phyloP scores from a whole-genome alignment of 371 early-diverging fungal species.

The Batkoa obscura region DNA sequence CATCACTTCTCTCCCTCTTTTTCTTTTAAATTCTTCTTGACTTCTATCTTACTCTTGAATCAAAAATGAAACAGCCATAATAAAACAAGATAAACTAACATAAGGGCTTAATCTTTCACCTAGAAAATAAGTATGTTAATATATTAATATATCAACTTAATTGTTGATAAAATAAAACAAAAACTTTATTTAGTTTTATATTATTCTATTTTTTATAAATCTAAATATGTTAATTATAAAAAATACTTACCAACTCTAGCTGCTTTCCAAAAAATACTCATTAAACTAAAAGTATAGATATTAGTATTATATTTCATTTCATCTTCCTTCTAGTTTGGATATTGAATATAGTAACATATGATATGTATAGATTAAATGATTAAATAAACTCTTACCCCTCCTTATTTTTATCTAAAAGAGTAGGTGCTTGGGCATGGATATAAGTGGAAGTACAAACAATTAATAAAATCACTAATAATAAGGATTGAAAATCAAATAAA shows the following conservation, averaged over 20 bases:
- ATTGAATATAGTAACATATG: too few relatives aligned
- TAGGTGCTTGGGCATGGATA: conserved; percentile 49
- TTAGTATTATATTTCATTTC: not conserved
- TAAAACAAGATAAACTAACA: conserved; percentile 46
- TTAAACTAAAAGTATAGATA: conserved; percentile 15
- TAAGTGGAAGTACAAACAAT: conserved; percentile 63
- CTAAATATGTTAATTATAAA: not conserved
- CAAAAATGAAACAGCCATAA: conserved; percentile 31
- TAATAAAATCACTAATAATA: conserved; percentile 49
- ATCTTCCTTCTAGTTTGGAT: too few relatives aligned
- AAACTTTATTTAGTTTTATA: too few relatives aligned
- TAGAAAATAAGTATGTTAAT: not conserved
- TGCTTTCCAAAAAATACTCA: conserved; percentile 64
- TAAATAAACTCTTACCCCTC: conserved; percentile 20
- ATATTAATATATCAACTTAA: not conserved
- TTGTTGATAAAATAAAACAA: not conserved
- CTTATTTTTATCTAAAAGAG: conserved; percentile 43
- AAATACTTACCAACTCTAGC: conserved; percentile 33
- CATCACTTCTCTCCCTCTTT: too few relatives aligned
- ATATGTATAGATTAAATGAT: too few relatives aligned
- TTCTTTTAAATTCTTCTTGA: too few relatives aligned
- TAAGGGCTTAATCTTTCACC: conserved; percentile 60
- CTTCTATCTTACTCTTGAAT: not conserved
- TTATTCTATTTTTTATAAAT: not conserved
- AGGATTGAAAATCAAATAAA: conserved; percentile 57